Percentiles rank a stretch among this genome's conserved stretches.
phyloP scores from a whole-genome alignment of 257 asterid species.

The Lantana camara region DNA sequence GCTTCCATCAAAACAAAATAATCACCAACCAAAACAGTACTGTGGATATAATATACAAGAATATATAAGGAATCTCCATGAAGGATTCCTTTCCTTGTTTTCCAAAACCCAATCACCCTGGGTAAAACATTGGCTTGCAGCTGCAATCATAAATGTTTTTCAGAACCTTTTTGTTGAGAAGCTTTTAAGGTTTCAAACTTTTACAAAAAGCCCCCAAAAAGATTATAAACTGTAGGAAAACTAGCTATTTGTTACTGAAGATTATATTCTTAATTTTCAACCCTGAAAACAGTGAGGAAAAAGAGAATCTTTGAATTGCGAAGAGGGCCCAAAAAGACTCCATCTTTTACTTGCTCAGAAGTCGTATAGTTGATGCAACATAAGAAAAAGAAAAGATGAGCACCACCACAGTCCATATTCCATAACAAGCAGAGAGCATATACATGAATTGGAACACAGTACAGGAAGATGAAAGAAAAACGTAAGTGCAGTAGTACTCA shows the following conservation, averaged over 20 bases:
- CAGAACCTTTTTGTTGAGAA: constrained; percentile 31
- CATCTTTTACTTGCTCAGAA: not conserved
- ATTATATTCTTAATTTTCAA: too few relatives aligned
- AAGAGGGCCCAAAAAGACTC: not conserved
- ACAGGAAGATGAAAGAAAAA: not conserved
- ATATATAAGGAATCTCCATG: constrained; percentile 47
- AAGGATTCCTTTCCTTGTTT: constrained; percentile 45
- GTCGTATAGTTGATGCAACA: constrained; percentile 8
- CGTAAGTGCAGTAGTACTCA: constrained; percentile 26
- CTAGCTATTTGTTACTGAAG: too few relatives aligned
- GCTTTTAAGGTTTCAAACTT: not conserved
- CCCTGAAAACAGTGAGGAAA: not conserved
- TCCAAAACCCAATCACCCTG: constrained; percentile 45
- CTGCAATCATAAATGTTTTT: constrained; percentile 48
- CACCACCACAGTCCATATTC: too few relatives aligned
- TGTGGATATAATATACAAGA: too few relatives aligned
- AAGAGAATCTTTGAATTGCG: constrained; percentile 10
- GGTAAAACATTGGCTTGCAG: constrained; percentile 29
- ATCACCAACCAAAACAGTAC: constrained; percentile 52
- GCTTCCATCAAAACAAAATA: not conserved
- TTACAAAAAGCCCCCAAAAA: not conserved
- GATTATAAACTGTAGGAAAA: not conserved
- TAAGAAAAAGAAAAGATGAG: not conserved
- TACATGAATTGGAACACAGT: constrained; percentile 4
- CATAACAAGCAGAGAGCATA: not conserved